Conservation (phyloP, 768 basidiomycete species). For the Termitomyces sp. region DNA sequence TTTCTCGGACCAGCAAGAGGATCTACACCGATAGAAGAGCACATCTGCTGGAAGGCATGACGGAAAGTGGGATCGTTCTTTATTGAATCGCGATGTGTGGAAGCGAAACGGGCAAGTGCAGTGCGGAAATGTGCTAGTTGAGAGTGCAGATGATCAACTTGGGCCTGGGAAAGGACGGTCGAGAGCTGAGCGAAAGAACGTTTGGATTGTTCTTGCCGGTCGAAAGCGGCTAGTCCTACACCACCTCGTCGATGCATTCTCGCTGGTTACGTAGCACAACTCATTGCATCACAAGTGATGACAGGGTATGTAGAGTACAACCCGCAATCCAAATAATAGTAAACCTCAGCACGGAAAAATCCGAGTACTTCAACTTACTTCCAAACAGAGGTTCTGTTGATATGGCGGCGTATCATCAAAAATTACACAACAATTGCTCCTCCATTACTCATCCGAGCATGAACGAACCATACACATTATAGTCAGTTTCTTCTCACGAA, state of each 20-base stretch:
- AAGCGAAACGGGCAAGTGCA: conserved; percentile 74
- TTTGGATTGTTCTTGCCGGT: conserved; percentile 78
- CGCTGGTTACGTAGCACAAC: background rate
- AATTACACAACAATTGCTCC: background rate
- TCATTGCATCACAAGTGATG: too few species aligned
- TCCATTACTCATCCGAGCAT: background rate
- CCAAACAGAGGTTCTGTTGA: background rate
- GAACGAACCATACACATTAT: background rate
- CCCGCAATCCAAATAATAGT: background rate
- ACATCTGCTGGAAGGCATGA: conserved; percentile 94
- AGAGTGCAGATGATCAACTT: conserved; percentile 72
- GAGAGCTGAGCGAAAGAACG: conserved; percentile 82
- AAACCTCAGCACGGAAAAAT: too few species aligned
- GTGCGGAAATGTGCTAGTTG: conserved; percentile 84
- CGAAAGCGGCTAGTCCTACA: conserved; percentile 84
- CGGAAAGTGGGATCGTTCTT: conserved; percentile 80
- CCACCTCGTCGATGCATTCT: conserved; percentile 72
- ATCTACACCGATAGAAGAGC: conserved; percentile 90
- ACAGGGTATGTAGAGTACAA: background rate
- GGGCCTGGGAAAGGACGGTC: conserved; percentile 64
- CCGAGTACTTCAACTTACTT: too few species aligned
- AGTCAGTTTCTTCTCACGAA: conserved; percentile 1
- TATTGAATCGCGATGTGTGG: conserved; percentile 80
- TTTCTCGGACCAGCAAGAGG: conserved; percentile 82
- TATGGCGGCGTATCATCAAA: background rate